Evolutionary conservation across 1,284 basidiomycete species (phyloP).

Genomic region (Rhodotorula glutinis): DNA sequence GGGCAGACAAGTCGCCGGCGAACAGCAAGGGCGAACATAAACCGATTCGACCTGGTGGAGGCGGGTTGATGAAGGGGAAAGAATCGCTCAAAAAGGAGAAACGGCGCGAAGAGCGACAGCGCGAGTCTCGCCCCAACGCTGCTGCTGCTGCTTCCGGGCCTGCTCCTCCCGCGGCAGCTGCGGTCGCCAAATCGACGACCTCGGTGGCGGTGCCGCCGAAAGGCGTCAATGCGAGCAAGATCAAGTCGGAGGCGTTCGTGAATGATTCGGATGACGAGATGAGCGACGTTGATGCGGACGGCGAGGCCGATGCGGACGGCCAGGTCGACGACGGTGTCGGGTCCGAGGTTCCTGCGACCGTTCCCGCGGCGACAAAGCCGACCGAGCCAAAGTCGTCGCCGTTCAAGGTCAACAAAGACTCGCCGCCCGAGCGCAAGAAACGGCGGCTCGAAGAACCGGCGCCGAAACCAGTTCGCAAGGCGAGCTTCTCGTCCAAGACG

Average conservation of each 20-base stretch:
- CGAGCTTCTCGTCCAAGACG: too few species aligned
- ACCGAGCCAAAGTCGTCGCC: too few species aligned
- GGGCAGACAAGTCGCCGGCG: too few species aligned
- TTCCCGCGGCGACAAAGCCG: too few species aligned
- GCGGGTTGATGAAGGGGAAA: slow-evolving; percentile 34
- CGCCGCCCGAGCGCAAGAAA: not conserved
- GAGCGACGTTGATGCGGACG: not conserved
- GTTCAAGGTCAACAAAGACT: not conserved
- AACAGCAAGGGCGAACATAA: too few species aligned
- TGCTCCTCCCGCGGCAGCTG: not conserved
- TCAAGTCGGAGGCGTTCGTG: too few species aligned
- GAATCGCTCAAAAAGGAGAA: slow-evolving; percentile 33
- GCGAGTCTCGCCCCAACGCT: not conserved
- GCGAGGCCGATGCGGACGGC: not conserved
- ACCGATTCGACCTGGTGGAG: slow-evolving; percentile 13
- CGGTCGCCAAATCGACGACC: not conserved
- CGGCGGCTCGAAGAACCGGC: too few species aligned
- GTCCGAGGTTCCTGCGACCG: too few species aligned
- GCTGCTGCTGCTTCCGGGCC: too few species aligned
- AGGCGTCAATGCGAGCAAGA: too few species aligned
- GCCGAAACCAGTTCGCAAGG: too few species aligned
- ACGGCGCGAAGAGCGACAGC: slow-evolving; percentile 9
- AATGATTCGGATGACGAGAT: not conserved
- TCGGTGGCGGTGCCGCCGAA: too few species aligned
- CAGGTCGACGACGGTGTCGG: not conserved